These are phyloP conservation scores for Kluyveromyces aestuarii DNA, from an alignment of 805 yeast species.

Conservation along the genomic window DNA sequence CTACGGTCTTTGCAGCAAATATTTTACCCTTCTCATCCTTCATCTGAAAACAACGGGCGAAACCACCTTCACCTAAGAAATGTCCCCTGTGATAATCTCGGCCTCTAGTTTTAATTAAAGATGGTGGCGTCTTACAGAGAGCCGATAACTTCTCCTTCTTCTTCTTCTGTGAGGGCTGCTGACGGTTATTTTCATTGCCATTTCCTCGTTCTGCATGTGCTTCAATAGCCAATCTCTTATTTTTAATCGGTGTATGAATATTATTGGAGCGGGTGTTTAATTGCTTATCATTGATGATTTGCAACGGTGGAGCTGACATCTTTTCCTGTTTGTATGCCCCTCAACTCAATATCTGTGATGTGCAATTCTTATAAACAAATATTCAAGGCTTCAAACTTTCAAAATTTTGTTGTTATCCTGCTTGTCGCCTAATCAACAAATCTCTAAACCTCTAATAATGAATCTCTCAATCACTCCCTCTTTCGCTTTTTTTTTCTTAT, in stretches of 20 bases:
- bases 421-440: too few species aligned
- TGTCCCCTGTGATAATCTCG: slow-evolving; percentile 84
- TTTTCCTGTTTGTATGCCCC: background rate
- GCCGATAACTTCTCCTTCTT: slow-evolving; percentile 85
- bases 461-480: background rate
- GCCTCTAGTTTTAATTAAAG: slow-evolving; percentile 83
- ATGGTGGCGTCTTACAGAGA: slow-evolving; percentile 93
- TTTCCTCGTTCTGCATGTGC: slow-evolving; percentile 14
- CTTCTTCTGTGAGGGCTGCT: slow-evolving; percentile 40
- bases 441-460: too few species aligned
- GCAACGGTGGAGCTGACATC: slow-evolving; percentile 29
- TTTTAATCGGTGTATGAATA: slow-evolving; percentile 25
- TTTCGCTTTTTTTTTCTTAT: background rate
- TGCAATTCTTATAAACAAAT: background rate
- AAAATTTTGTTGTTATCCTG: background rate
- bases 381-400: background rate
- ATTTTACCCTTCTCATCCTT: slow-evolving; percentile 80
- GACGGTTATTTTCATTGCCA: slow-evolving; percentile 11
- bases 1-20: slow-evolving; percentile 95
- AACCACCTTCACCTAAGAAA: slow-evolving; percentile 96
- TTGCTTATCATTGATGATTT: slow-evolving; percentile 27
- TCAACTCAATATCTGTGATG: background rate
- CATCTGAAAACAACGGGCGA: slow-evolving; percentile 97
- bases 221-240: slow-evolving; percentile 5
- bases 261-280: slow-evolving; percentile 24